phyloP scores from a whole-genome alignment of 1,284 basidiomycete genomes.

The Spongispora temasekensis region DNA sequence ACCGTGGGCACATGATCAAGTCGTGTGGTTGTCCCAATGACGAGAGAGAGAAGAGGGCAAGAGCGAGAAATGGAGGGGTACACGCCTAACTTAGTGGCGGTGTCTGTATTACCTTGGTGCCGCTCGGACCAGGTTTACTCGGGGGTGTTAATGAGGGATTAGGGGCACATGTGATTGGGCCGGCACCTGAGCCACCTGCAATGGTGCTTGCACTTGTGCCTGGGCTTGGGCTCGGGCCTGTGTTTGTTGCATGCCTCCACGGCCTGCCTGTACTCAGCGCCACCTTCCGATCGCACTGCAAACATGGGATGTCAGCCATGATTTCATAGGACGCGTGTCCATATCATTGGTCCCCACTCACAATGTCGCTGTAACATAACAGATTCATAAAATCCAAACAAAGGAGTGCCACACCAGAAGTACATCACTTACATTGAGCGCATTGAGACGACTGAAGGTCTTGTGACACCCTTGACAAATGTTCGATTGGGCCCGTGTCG shows the following conservation, averaged over 20 bases:
- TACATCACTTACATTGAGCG: slow-evolving; percentile 71
- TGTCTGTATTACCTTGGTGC: slow-evolving; percentile 17
- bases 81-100: slow-evolving; percentile 21
- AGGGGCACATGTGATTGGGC: slow-evolving; percentile 21
- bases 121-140: slow-evolving; percentile 26
- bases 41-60: neutral
- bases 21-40: slow-evolving; percentile 14
- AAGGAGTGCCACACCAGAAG: slow-evolving; percentile 21
- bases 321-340: slow-evolving; percentile 21
- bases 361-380: slow-evolving; percentile 52
- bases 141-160: slow-evolving; percentile 21
- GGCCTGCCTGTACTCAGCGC: slow-evolving; percentile 51
- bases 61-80: too few species aligned
- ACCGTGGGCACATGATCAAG: slow-evolving; percentile 14
- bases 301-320: slow-evolving; percentile 19
- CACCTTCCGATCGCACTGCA: slow-evolving; percentile 57
- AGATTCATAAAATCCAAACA: slow-evolving; percentile 22
- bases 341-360: slow-evolving; percentile 42
- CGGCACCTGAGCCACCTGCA: slow-evolving; percentile 19
- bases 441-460: slow-evolving; percentile 79
- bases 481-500: slow-evolving; percentile 79
- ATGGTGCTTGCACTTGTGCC: slow-evolving; percentile 19
- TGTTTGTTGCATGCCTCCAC: slow-evolving; percentile 38
- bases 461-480: slow-evolving; percentile 70
- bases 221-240: slow-evolving; percentile 29